Evolutionary conservation across 805 yeast genomes (phyloP), one percentile per base, ranked within the genome.

Genomic region (Kregervanrija delftensis): DNA sequence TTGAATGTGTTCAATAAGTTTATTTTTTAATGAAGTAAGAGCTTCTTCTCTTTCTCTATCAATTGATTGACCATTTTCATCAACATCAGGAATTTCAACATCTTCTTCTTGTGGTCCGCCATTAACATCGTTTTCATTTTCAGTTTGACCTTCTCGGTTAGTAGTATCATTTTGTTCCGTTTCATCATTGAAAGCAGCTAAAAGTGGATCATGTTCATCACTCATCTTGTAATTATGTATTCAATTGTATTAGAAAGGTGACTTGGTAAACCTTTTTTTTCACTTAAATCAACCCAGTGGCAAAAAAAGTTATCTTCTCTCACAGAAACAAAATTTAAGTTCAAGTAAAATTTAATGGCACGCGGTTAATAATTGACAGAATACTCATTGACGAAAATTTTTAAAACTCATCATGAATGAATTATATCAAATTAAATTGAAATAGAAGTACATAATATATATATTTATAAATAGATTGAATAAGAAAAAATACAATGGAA

Each of bases 1-100:
- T 59, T 88, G 86, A 60, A 96, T 79, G 66, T 93, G 99, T 58
- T 93, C 97, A 56, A 86, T 71, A 57, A 93, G 74, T 66, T 88
- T 90, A 62, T 81, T 82, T 63, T 88, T 89, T 65, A 87, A 86
- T 49, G 81, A 84, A 34, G 73, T 69, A 49, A 93, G 66, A 12
- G 96, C 95, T 53, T 79, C 76, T 49, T 81, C 83, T 55, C 95
- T 80, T 53, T 60, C 57, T 49, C 59, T 52, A 31, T 50, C 53
- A 16, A 44, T 52, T 9, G 51, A 51, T 14, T 45, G 17, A n/a
- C 36, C 37, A n/a, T 43, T 36, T 40, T 40, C 48, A 33, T 39
- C 45, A 39, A n/a, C 15, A 22, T 30, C 51, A 14, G 46, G 51
- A 45, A 8, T 22, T 22, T 47, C 49, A 17, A 48, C 12, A 14